phyloP scores from a whole-genome alignment of 306 rosid genomes.

The Castanea mollissima region DNA sequence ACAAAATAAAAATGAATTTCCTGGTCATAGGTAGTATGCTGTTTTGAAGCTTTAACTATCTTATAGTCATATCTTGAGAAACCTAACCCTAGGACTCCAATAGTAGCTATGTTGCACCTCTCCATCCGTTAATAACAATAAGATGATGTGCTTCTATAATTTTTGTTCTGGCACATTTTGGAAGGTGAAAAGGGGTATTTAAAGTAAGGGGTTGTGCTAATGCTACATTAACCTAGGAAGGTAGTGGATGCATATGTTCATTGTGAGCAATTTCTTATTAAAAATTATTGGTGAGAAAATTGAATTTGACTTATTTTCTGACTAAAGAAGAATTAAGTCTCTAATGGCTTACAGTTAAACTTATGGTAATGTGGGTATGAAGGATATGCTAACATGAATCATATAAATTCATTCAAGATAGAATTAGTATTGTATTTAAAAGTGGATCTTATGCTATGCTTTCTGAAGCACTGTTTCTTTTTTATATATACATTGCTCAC shows the following conservation, averaged over 20 bases:
- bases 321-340: not conserved
- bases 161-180: not conserved
- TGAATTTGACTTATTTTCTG: slow-evolving; percentile 15
- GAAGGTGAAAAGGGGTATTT: not conserved
- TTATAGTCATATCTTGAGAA: not conserved
- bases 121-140: not conserved
- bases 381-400: not conserved
- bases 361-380: not conserved
- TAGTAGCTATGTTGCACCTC: not conserved
- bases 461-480: not conserved
- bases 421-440: not conserved
- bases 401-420: not conserved
- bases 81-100: not conserved
- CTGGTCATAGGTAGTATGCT: slow-evolving; percentile 10
- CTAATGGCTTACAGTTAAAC: not conserved
- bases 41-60: not conserved
- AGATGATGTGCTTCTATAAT: not conserved
- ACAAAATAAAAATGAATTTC: not conserved
- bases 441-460: not conserved
- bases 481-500: not conserved
- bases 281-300: slow-evolving; percentile 8
- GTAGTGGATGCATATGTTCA: not conserved
- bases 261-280: not conserved
- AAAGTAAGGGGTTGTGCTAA: not conserved
- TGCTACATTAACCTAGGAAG: not conserved